Evolutionary conservation across 2,329 filamentous ascomycete genomes (phyloP).

Genomic region (Aspergillus ruber): DNA sequence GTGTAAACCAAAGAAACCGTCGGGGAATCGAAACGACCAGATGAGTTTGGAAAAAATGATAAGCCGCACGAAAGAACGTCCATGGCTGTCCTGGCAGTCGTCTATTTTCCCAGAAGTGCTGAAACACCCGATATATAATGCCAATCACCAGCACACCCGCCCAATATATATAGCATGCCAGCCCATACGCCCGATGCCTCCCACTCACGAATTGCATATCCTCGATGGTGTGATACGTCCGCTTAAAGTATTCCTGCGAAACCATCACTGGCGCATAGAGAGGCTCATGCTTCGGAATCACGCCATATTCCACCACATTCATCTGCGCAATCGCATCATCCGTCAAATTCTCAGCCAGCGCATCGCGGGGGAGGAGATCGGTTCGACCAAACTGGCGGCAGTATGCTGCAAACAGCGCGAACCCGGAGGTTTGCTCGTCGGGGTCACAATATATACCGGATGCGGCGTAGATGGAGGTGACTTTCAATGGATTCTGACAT

Average conservation of each 20-base stretch:
- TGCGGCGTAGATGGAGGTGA: conserved; percentile 32
- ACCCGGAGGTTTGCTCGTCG: conserved; percentile 15
- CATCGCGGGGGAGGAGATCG: conserved; percentile 20
- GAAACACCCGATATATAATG: conserved; percentile 23
- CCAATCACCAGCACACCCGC: conserved; percentile 29
- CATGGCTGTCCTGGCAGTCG: not conserved
- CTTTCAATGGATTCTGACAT: conserved; percentile 28
- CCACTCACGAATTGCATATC: conserved; percentile 27
- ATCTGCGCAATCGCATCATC: conserved; percentile 27
- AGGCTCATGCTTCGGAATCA: conserved; percentile 16
- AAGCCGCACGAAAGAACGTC: conserved; percentile 4
- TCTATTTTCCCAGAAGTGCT: conserved; percentile 13
- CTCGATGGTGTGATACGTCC: conserved; percentile 25
- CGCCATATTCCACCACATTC: conserved; percentile 24
- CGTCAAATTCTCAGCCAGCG: conserved; percentile 26
- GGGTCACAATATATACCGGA: conserved; percentile 26
- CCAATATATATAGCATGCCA: conserved; percentile 37
- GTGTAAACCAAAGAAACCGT: conserved; percentile 38
- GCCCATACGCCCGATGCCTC: conserved; percentile 32
- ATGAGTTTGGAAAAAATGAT: conserved; percentile 31
- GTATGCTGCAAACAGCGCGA: conserved; percentile 13
- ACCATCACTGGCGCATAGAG: conserved; percentile 25
- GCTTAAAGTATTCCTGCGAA: conserved; percentile 22
- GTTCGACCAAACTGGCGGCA: conserved; percentile 21
- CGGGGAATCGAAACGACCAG: conserved; percentile 40